These are phyloP conservation scores for Sclerotinia borealis DNA, from an alignment of 2,329 filamentous ascomycete genomes.

Conservation along the genomic window DNA sequence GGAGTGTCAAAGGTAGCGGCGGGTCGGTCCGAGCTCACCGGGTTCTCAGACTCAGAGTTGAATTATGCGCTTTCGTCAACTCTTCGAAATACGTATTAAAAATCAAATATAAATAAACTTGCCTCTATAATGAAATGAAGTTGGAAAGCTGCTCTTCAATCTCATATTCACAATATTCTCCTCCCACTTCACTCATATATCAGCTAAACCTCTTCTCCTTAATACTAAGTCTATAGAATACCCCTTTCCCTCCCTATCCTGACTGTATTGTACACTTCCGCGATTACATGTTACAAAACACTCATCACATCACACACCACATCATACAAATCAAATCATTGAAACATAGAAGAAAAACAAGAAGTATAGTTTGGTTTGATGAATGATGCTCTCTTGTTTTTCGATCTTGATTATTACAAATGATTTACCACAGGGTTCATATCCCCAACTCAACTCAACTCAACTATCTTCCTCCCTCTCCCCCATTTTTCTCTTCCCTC, in stretches of 20 bases:
- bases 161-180: too few species aligned
- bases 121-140: too few species aligned
- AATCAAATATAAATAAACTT: background rate
- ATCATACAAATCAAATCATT: background rate
- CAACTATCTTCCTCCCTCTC: background rate
- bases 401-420: slow-evolving; percentile 8
- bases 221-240: too few species aligned
- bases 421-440: slow-evolving; percentile 7
- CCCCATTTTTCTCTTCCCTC: background rate
- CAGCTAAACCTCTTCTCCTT: too few species aligned
- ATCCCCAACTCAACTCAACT: background rate
- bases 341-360: background rate
- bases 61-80: background rate
- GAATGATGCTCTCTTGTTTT: slow-evolving; percentile 5
- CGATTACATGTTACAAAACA: background rate
- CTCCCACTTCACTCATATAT: too few species aligned
- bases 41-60: background rate
- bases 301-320: background rate
- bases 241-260: background rate
- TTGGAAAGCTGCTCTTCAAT: too few species aligned
- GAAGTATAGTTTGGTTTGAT: background rate
- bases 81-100: background rate
- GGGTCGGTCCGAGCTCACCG: background rate
- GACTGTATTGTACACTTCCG: background rate
- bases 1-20: background rate